Evolutionary conservation across 1,139 yeast genomes (phyloP), one percentile per base, ranked within the genome.

Genomic region (Zygosaccharomyces pseudobailii): DNA sequence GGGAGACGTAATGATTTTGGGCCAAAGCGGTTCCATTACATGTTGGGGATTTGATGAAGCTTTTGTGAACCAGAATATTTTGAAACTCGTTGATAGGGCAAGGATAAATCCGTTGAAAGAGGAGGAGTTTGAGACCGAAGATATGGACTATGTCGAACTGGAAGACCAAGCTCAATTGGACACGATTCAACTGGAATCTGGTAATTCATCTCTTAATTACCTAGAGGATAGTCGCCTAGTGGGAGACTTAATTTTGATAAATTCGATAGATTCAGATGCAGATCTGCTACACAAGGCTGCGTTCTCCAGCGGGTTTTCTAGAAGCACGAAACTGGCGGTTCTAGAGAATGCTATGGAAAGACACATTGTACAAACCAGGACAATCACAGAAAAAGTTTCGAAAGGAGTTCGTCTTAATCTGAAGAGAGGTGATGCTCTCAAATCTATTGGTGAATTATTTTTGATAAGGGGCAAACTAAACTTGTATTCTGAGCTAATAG

Each of bases 401-500:
- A 69, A 73, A 38, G 96, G 96, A 1, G 64, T 70, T 36, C 73
- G 70, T 46, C 69, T 85, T 7, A 76, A 79, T 3, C 72, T 80
- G 9, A 75, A 75, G 4, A 87, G 84, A 48, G 71, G 77, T 4
- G 88, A 85, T 36, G 80, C 86, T 4, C 68, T 88, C 43, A 73
- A 74, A 55, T 72, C 83, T 3, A 87, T 95, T 0, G 96, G 96
- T 0, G 73, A 82, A 48, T 71, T 89, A 27, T 78, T 89, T 49
- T 71, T 85, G 40, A 71, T 89, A 20, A 71, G 97, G 49, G 96
- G 95, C 1, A 84, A 84, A 56, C 73, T 89, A 53, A 89, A 89
- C 58, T 68, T 89, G 40, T 87, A 89, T 64, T 84, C 92, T n/a
- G 96, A 89, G 60, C 74, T 89, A 47, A 87, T 87, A 37, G 97